phyloP scores from a whole-genome alignment of 2,329 filamentous ascomycete genomes.

The Pseudopithomyces maydicus region DNA sequence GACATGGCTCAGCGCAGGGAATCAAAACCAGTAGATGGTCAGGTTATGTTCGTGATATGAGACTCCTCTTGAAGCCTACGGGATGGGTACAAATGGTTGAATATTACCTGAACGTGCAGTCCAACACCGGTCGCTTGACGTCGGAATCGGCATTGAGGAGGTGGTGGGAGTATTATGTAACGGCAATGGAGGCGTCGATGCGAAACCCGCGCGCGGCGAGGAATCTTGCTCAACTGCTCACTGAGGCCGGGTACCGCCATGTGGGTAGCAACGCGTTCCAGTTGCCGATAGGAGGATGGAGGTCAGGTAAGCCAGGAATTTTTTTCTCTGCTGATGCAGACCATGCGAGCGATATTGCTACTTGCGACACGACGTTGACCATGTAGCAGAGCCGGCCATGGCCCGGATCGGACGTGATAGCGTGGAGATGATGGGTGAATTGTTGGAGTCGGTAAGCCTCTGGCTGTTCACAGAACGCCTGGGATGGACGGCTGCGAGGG shows the following conservation, averaged over 20 bases:
- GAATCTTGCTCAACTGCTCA: constrained; percentile 33
- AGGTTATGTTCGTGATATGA: constrained; percentile 77
- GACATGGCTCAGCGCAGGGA: constrained; percentile 57
- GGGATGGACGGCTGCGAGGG: constrained; percentile 37
- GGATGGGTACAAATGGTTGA: constrained; percentile 93
- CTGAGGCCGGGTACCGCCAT: constrained; percentile 36
- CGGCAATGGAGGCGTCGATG: constrained; percentile 39
- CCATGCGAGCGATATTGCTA: neutral
- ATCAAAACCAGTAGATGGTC: constrained; percentile 76
- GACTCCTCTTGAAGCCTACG: constrained; percentile 70
- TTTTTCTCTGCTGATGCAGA: neutral
- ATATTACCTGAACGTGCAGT: constrained; percentile 83
- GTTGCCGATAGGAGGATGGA: constrained; percentile 46
- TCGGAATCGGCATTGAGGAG: constrained; percentile 48
- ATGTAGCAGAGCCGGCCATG: constrained; percentile 32
- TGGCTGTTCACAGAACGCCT: constrained; percentile 44
- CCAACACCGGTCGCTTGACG: constrained; percentile 78
- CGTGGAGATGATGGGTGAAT: constrained; percentile 35
- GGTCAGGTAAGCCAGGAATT: constrained; percentile 32
- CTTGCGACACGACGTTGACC: neutral
- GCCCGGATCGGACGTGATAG: constrained; percentile 37
- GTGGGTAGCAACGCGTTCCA: constrained; percentile 34
- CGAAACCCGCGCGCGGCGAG: constrained; percentile 42
- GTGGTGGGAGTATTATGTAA: constrained; percentile 44
- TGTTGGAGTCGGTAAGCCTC: constrained; percentile 43